phyloP scores from a whole-genome alignment of 2,329 filamentous ascomycete genomes.

The Penicillium sp. region DNA sequence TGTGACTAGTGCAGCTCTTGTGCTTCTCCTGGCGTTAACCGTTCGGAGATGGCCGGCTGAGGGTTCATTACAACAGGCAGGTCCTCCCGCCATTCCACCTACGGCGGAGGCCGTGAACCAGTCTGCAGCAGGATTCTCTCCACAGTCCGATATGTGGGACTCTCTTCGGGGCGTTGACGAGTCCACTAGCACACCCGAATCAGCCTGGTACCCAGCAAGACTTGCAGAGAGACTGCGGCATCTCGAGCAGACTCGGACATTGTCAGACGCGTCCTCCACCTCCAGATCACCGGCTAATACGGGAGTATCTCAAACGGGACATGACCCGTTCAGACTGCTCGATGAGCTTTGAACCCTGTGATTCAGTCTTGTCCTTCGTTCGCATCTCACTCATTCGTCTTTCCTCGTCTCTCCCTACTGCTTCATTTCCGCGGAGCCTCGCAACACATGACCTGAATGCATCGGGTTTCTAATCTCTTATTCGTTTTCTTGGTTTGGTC shows the following conservation, averaged over 20 bases:
- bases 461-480: constrained; percentile 5
- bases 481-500: constrained; percentile 10
- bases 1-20: constrained; percentile 21
- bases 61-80: neutral
- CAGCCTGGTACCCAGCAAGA: constrained; percentile 17
- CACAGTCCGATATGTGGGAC: constrained; percentile 6
- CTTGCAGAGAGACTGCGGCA: constrained; percentile 17
- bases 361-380: neutral
- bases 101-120: constrained; percentile 7
- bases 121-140: constrained; percentile 8
- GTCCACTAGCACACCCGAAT: neutral
- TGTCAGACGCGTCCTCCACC: constrained; percentile 2
- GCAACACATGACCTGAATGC: too few relatives aligned
- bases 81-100: constrained; percentile 6
- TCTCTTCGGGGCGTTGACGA: neutral
- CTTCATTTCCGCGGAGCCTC: too few relatives aligned
- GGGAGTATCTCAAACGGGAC: constrained; percentile 9
- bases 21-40: constrained; percentile 27
- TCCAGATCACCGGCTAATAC: neutral
- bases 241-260: constrained; percentile 4
- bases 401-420: neutral
- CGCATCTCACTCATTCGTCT: neutral
- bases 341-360: constrained; percentile 24
- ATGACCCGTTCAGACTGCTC: constrained; percentile 24
- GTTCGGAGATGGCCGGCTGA: constrained; percentile 22